Base-by-base conservation (phyloP, 805 yeast genomes). In the Yarrowia keelungensis region DNA sequence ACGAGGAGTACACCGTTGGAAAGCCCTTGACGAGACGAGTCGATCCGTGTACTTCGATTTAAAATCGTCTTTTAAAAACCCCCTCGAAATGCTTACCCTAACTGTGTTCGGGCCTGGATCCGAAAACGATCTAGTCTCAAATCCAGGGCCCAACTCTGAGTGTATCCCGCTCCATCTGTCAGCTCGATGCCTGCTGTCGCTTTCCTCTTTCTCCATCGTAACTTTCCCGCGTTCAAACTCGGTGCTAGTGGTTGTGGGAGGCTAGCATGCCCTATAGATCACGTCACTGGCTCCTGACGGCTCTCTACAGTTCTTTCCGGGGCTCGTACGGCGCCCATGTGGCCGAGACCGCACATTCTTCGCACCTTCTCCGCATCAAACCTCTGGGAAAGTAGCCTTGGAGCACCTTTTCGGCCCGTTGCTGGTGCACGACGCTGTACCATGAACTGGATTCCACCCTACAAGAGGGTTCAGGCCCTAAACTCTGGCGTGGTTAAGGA, bases 61-160 rank as follows among this genome's bases (percentile, higher is more conserved):
- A 1, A 22, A 19, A 47, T 47, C 51, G 16, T 10, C 0, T 9
- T 8, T 0, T 9, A 11, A 19, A 5, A 8, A 10, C n/a, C 10
- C 35, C n/a, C 15, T 22, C 50, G 3, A 5, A 12, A 16, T 3
- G 5, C 50, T 12, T 47, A 5, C 50, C 50, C 50, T 47, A 47
- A 26, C n/a, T 14, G 22, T 14, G 8, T 5, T 26, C 38, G 38
- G 53, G 10, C 9, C 16, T 15, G 53, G 8, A 8, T 26, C 53
- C 53, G 38, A 45, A 19, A 43, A 19, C 32, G n/a, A 22, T 47
- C 50, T 12, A n/a, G 35, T 16, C 16, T 22, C 50, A 19, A n/a
- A 43, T 43, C 26, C 50, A 46, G 50, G 53, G 36, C 54, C 58
- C 42, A 53, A 38, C 43, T 16, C 35, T 38, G 54, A 35, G 14